Evolutionary conservation across 2,329 filamentous ascomycete species (phyloP).

Genomic region (Cladosporium halotolerans): DNA sequence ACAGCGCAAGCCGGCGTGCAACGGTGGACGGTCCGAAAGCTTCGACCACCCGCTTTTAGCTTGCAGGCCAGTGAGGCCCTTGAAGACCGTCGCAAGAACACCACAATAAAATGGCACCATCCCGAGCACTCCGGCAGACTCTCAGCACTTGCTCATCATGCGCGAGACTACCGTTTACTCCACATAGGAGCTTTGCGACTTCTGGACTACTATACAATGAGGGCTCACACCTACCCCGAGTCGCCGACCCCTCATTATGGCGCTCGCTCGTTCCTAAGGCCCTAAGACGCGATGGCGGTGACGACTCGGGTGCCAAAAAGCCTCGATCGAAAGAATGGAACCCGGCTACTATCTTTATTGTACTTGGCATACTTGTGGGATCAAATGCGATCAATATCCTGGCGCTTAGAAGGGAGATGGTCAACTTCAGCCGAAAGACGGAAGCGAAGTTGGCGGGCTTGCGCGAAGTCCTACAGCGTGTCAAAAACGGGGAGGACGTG

Average conservation of each 20-base stretch:
- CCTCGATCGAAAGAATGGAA: constrained; percentile 35
- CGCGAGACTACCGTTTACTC: not conserved
- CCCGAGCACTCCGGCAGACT: constrained; percentile 11
- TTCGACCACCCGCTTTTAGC: constrained; percentile 1
- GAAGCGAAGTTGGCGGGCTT: constrained; percentile 73
- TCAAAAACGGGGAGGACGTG: constrained; percentile 68
- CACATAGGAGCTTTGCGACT: constrained; percentile 4
- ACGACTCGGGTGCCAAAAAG: not conserved
- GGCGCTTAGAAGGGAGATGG: constrained; percentile 67
- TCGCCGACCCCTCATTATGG: constrained; percentile 32
- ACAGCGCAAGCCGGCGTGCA: not conserved
- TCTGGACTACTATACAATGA: constrained; percentile 11
- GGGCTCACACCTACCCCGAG: constrained; percentile 24
- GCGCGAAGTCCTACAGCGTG: constrained; percentile 65
- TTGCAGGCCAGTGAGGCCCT: not conserved
- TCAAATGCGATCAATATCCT: constrained; percentile 95
- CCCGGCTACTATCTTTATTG: constrained; percentile 61
- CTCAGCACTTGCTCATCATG: constrained; percentile 10
- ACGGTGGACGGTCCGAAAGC: constrained; percentile 6
- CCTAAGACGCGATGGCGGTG: constrained; percentile 19
- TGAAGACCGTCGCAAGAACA: not conserved
- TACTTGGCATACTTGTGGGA: constrained; percentile 70
- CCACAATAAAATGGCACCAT: constrained; percentile 12
- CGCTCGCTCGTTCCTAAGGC: constrained; percentile 30
- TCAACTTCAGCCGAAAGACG: constrained; percentile 65